Percentiles rank a stretch among this genome's conserved stretches.
Conservation (phyloP, 345 rosid genomes). For the Moricandia moricandioides region DNA sequence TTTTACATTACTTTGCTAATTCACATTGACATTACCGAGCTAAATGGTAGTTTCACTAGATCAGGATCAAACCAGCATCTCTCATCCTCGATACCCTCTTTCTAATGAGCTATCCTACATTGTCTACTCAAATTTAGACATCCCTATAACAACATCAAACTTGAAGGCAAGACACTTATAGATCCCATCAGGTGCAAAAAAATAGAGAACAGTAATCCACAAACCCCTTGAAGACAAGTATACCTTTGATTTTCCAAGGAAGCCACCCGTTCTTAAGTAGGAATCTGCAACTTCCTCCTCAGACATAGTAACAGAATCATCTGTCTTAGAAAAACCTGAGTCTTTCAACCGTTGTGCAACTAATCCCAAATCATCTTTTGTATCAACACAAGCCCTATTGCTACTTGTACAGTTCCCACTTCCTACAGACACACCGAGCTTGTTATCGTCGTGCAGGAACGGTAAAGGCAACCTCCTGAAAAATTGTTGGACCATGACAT, state of each 20-base stretch:
- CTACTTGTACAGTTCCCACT: constrained; percentile 33
- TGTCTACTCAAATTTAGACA: too few relatives aligned
- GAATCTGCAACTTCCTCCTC: constrained; percentile 59
- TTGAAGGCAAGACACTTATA: too few relatives aligned
- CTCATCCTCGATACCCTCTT: too few relatives aligned
- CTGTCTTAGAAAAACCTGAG: constrained; percentile 38
- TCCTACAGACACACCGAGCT: constrained; percentile 24
- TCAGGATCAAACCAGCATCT: too few relatives aligned
- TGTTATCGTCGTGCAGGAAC: constrained; percentile 53
- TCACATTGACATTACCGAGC: too few relatives aligned
- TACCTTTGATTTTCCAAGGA: constrained; percentile 72
- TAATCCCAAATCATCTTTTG: constrained; percentile 23
- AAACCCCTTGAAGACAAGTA: not conserved
- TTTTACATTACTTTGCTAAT: too few relatives aligned
- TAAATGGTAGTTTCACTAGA: too few relatives aligned
- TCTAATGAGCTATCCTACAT: too few relatives aligned
- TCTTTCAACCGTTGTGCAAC: constrained; percentile 18
- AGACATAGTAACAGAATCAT: constrained; percentile 28
- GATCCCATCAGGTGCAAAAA: too few relatives aligned
- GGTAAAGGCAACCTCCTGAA: constrained; percentile 70
- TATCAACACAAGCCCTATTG: constrained; percentile 22
- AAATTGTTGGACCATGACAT: constrained; percentile 72
- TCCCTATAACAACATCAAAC: too few relatives aligned
- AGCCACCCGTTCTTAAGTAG: constrained; percentile 49
- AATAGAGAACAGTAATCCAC: too few relatives aligned